Evolutionary conservation across 306 rosid species (phyloP).

Genomic region (Malus sieversii): DNA sequence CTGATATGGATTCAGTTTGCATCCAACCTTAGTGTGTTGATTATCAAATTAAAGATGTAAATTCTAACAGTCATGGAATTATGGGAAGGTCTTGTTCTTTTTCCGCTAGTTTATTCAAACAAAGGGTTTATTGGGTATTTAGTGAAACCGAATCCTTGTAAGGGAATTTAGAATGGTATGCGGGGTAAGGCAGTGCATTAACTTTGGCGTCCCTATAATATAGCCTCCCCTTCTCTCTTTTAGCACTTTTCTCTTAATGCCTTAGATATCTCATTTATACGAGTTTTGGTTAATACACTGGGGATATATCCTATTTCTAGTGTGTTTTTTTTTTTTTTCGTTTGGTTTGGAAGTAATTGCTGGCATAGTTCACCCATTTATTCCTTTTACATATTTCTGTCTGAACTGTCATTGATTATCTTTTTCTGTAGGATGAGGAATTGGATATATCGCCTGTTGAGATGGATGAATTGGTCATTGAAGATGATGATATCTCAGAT

Average conservation of each 20-base stretch:
- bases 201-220: neutral
- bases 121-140: neutral
- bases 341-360: neutral
- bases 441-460: slow-evolving; percentile 82
- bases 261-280: neutral
- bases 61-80: neutral
- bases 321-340: neutral
- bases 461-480: slow-evolving; percentile 89
- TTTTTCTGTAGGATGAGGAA: slow-evolving; percentile 68
- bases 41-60: neutral
- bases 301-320: neutral
- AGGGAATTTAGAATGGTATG: neutral
- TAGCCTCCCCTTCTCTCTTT: neutral
- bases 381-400: neutral
- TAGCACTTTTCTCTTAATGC: neutral
- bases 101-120: neutral
- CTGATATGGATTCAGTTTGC: neutral
- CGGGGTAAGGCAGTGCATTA: neutral
- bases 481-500: slow-evolving; percentile 94
- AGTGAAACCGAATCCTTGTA: neutral
- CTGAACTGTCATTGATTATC: neutral
- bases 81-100: neutral
- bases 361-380: neutral
- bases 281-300: neutral
- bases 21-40: neutral